These are phyloP conservation scores for Sporothrix inflata DNA, from an alignment of 2,329 filamentous ascomycete species.

Conservation along the genomic window DNA sequence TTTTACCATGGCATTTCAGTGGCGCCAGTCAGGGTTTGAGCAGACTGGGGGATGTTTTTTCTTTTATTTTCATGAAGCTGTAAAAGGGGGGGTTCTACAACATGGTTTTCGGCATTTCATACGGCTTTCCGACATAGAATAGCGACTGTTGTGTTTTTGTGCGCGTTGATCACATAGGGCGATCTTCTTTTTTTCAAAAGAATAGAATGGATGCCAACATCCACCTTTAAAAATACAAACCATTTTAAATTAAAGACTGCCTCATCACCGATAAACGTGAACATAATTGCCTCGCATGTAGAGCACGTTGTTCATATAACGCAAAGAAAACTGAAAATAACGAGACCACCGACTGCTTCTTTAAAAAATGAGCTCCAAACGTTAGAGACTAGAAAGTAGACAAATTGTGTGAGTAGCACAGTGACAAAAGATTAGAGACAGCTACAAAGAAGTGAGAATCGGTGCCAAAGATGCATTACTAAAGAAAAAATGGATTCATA, in stretches of 20 bases:
- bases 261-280: too few relatives aligned
- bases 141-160: slow-evolving; percentile 3
- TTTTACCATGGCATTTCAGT: not conserved
- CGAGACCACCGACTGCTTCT: too few relatives aligned
- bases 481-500: not conserved
- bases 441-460: not conserved
- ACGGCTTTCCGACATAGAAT: slow-evolving; percentile 15
- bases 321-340: too few relatives aligned
- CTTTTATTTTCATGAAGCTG: not conserved
- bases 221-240: slow-evolving; percentile 14
- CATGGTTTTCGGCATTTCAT: slow-evolving; percentile 23
- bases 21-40: not conserved
- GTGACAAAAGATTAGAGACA: too few relatives aligned
- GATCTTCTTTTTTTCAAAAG: slow-evolving; percentile 3
- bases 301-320: too few relatives aligned
- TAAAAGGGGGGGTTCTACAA: not conserved
- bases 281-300: too few relatives aligned
- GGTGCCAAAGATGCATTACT: not conserved
- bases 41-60: not conserved
- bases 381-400: too few relatives aligned
- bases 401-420: too few relatives aligned
- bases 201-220: slow-evolving; percentile 26
- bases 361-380: too few relatives aligned
- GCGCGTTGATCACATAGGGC: slow-evolving; percentile 9
- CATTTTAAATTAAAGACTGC: not conserved